phyloP scores from a whole-genome alignment of 1,284 basidiomycete genomes.

The Schizophyllum commune region DNA sequence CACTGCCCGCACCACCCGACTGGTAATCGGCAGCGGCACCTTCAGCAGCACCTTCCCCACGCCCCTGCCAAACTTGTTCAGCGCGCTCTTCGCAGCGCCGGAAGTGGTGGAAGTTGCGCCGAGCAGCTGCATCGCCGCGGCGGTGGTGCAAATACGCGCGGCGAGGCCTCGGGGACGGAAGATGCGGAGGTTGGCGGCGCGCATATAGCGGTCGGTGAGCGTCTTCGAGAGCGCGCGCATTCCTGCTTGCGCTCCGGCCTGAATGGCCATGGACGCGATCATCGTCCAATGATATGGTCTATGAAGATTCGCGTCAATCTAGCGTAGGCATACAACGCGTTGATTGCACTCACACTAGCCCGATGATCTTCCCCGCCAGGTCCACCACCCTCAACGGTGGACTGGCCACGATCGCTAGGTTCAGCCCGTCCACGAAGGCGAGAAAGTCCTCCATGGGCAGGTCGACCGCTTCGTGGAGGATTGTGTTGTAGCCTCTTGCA shows the following conservation, averaged over 20 bases:
- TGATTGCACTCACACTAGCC: conserved; percentile 14
- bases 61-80: conserved; percentile 13
- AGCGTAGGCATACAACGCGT: not conserved
- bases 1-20: conserved; percentile 11
- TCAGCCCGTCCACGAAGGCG: conserved; percentile 18
- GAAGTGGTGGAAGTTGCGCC: not conserved
- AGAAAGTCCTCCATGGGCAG: conserved; percentile 15
- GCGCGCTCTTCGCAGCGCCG: conserved; percentile 1
- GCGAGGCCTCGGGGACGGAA: conserved; percentile 19
- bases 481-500: conserved; percentile 13
- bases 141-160: conserved; percentile 19
- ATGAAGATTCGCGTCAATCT: not conserved
- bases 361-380: conserved; percentile 12
- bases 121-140: conserved; percentile 17
- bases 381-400: conserved; percentile 14
- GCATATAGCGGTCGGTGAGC: conserved; percentile 23
- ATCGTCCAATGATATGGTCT: conserved; percentile 19
- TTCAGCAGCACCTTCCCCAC: conserved; percentile 11
- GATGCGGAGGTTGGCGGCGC: conserved; percentile 18
- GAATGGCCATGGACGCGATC: conserved; percentile 15
- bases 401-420: conserved; percentile 17
- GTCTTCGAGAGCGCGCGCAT: conserved; percentile 21
- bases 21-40: conserved; percentile 10
- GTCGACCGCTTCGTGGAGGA: conserved; percentile 8
- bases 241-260: conserved; percentile 15